Base-by-base conservation (phyloP, 2,329 filamentous ascomycete genomes). In the Incumbomyces delicatus region DNA sequence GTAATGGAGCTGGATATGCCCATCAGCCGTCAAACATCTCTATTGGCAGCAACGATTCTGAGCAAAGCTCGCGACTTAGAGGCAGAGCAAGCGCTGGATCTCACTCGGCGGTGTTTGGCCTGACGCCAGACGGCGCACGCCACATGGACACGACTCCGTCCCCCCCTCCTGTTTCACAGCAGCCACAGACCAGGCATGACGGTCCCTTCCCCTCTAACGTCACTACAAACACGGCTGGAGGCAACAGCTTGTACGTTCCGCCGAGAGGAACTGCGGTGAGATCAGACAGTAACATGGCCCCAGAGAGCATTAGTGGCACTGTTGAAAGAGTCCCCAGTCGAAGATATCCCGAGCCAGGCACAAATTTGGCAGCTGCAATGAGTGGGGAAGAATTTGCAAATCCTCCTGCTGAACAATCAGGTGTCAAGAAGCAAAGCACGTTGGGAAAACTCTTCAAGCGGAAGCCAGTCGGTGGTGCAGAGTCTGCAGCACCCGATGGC, bases 401-500 rank as follows among this genome's bases (percentile, higher is more conserved):
- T 29, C 16, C 14, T 12, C 8, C 12, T 4, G 12, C 2, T 12
- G 16, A 16, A 2, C 14, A 34, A 5, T 18, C 18, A n/a, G 33
- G 33, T 16, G 32, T 22, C 3, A 44, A 44, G 41, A 44, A 44
- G 32, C 33, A 22, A 7, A 27, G 41, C 27, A 44, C 41, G 8
- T 14, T 44, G 10, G 27, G 31, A 30, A 44, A 44, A 17, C 31
- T 44, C 13, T 44, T 44, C 18, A 44, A 44, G 20, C 31, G 41
- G 17, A 44, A 44, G 18, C 41, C 41, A 12, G 33, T 44, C 8
- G 41, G 41, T 33, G 41, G 41, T 16, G 30, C 41, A n/a, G 41
- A 43, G 14, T 11, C 33, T 35, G 31, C 11, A 11, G 20, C 33
- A 4, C 17, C 10, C 10, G 32, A 29, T 12, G 41, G 11, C 2